Evolutionary conservation across 2,329 filamentous ascomycete genomes (phyloP).

Genomic region (Fusarium pininemorale): DNA sequence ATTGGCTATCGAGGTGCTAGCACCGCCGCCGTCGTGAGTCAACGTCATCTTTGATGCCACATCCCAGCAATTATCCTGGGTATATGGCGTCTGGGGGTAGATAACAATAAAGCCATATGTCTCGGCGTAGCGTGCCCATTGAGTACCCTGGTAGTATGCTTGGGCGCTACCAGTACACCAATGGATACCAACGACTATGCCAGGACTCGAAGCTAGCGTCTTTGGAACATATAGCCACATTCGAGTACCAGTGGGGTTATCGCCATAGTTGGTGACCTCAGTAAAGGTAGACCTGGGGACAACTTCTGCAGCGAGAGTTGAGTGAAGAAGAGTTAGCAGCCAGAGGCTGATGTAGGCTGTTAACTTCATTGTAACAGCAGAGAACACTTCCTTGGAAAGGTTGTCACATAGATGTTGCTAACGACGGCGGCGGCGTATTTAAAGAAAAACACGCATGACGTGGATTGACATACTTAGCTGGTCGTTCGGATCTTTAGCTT

Average conservation of each 20-base stretch:
- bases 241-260: slow-evolving; percentile 28
- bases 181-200: slow-evolving; percentile 64
- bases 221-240: slow-evolving; percentile 49
- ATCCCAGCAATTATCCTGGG: slow-evolving; percentile 64
- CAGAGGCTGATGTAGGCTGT: slow-evolving; percentile 6
- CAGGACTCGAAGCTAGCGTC: slow-evolving; percentile 53
- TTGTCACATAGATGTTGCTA: accelerated
- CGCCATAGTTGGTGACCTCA: slow-evolving; percentile 30
- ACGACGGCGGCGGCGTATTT: not conserved
- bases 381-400: not conserved
- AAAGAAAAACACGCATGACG: accelerated
- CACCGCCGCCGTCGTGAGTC: slow-evolving; percentile 61
- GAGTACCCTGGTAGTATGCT: slow-evolving; percentile 59
- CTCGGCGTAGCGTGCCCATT: slow-evolving; percentile 64
- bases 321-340: not conserved
- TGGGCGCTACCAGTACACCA: slow-evolving; percentile 65
- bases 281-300: slow-evolving; percentile 33
- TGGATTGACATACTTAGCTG: not conserved
- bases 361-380: slow-evolving; percentile 4
- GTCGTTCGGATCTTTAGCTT: not conserved
- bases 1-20: slow-evolving; percentile 61
- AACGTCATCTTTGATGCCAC: slow-evolving; percentile 62
- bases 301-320: slow-evolving; percentile 18
- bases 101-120: slow-evolving; percentile 64
- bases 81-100: slow-evolving; percentile 53